Evolutionary conservation across 192 early-diverging fungal species (phyloP).

Genomic region (Coemansia sp.): DNA sequence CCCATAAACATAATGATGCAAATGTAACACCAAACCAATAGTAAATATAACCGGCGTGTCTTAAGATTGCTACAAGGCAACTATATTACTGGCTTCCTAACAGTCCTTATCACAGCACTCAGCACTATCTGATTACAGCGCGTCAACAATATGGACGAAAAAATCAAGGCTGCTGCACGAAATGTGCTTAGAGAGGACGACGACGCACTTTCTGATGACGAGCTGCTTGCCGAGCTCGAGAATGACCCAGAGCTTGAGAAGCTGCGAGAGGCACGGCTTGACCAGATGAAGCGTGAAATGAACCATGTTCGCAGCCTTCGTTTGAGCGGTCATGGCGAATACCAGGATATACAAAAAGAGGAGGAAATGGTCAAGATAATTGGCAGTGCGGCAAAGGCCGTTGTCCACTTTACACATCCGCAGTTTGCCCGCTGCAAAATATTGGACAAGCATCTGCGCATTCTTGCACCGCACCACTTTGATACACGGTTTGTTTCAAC

Average conservation of each 20-base stretch:
- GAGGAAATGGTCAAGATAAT: conserved; percentile 82
- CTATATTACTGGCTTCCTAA: background rate
- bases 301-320: conserved; percentile 59
- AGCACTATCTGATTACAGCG: background rate
- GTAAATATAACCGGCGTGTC: no score
- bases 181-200: conserved; percentile 34
- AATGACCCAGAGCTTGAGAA: conserved; percentile 69
- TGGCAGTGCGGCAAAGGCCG: conserved; percentile 60
- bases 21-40: no score
- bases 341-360: conserved; percentile 70
- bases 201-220: conserved; percentile 71
- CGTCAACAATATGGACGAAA: conserved; percentile 26
- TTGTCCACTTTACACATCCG: conserved; percentile 89
- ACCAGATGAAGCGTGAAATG: conserved; percentile 79
- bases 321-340: conserved; percentile 71
- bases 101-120: background rate
- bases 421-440: conserved; percentile 93
- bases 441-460: conserved; percentile 84
- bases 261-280: conserved; percentile 80
- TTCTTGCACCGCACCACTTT: conserved; percentile 77
- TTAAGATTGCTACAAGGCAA: background rate
- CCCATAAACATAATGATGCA: no score
- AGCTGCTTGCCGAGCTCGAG: conserved; percentile 82
- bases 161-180: conserved; percentile 39
- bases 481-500: conserved; percentile 87